A percentile compares a stretch with the other conserved stretches of the same genome.
phyloP scores from a whole-genome alignment of 1,284 basidiomycete species.

The Mycosarcoma mackinlayi region DNA sequence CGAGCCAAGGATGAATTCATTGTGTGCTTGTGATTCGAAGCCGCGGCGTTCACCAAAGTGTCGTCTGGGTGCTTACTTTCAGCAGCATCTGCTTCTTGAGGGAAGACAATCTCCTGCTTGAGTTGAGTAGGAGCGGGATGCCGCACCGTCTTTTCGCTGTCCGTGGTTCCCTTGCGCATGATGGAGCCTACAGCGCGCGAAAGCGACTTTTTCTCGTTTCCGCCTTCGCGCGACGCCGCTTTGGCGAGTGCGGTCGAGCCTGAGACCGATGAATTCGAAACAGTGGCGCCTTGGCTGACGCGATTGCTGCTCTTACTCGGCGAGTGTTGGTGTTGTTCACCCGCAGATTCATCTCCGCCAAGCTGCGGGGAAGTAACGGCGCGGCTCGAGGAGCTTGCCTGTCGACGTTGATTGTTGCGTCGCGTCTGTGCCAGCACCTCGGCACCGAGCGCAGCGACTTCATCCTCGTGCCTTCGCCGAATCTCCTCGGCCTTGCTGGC shows the following conservation, averaged over 20 bases:
- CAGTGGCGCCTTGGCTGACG: neutral
- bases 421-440: constrained; percentile 58
- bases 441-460: constrained; percentile 62
- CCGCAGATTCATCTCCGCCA: constrained; percentile 20
- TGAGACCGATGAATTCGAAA: constrained; percentile 10
- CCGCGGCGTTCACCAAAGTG: neutral
- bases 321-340: constrained; percentile 15
- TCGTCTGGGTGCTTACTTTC: constrained; percentile 6
- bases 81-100: constrained; percentile 9
- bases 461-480: constrained; percentile 61
- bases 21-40: neutral
- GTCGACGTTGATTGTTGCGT: constrained; percentile 46
- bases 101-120: constrained; percentile 21
- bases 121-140: constrained; percentile 7
- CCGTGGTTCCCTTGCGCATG: constrained; percentile 39
- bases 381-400: constrained; percentile 23
- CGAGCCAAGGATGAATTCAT: constrained; percentile 1
- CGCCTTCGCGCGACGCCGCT: constrained; percentile 31
- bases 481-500: constrained; percentile 57
- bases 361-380: constrained; percentile 7
- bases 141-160: constrained; percentile 44
- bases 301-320: constrained; percentile 19
- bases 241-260: constrained; percentile 21
- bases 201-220: constrained; percentile 33
- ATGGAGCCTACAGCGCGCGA: constrained; percentile 43